Evolutionary conservation across 768 basidiomycete species (phyloP).

Genomic region (Psilocybe cubensis): DNA sequence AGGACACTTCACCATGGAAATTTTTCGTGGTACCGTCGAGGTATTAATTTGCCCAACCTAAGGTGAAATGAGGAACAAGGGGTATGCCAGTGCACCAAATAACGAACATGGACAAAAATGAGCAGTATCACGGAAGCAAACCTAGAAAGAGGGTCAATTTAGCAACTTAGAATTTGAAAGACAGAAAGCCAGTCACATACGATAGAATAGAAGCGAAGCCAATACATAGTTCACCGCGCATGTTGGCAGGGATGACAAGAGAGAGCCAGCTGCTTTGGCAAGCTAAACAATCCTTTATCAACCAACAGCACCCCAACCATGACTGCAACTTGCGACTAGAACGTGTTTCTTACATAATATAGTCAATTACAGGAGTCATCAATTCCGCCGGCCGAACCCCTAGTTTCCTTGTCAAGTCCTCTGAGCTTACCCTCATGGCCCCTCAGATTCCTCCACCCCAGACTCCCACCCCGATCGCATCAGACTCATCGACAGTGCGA

Average conservation of each 20-base stretch:
- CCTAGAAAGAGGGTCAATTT: conserved; percentile 28
- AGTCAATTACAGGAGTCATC: conserved; percentile 8
- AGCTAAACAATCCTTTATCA: background rate
- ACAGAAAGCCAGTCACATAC: conserved; percentile 42
- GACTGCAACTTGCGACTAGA: conserved; percentile 24
- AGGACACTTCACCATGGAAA: conserved; percentile 64
- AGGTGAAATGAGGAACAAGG: conserved; percentile 25
- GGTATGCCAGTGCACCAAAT: conserved; percentile 17
- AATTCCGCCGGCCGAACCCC: background rate
- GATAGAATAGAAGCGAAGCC: conserved; percentile 73
- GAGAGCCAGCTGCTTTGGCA: conserved; percentile 20
- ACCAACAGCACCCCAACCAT: background rate
- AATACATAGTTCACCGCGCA: conserved; percentile 82
- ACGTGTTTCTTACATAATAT: conserved; percentile 36
- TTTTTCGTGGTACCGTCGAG: conserved; percentile 67
- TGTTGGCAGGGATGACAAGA: conserved; percentile 19
- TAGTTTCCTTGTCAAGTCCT: background rate
- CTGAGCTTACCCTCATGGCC: conserved; percentile 22
- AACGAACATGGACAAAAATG: conserved; percentile 76
- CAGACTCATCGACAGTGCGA: conserved; percentile 17
- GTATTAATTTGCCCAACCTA: conserved; percentile 87
- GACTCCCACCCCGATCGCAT: conserved; percentile 12
- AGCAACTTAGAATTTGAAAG: conserved; percentile 7
- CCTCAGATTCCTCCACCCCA: conserved; percentile 27
- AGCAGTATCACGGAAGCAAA: conserved; percentile 61